Percentiles rank a stretch among this genome's conserved stretches.
Evolutionary conservation across 257 asterid genomes (phyloP).

Genomic region (Craterostigma plantagineum): DNA sequence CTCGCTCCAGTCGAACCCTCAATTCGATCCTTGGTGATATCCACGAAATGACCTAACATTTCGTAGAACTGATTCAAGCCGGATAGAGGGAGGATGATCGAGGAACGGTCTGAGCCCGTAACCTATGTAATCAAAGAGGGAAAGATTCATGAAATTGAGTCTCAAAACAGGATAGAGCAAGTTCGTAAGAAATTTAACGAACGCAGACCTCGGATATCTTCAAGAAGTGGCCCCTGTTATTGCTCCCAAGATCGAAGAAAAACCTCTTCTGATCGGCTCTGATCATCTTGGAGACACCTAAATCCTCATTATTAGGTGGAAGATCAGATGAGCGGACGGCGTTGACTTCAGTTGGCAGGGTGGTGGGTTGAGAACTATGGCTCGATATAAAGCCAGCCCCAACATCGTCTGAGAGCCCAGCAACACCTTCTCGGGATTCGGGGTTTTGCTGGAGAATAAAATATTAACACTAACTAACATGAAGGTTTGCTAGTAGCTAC

Average conservation of each 20-base stretch:
- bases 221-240: slow-evolving; percentile 88
- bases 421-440: slow-evolving; percentile 56
- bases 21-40: slow-evolving; percentile 66
- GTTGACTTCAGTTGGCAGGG: slow-evolving; percentile 37
- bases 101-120: slow-evolving; percentile 87
- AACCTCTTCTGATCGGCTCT: slow-evolving; percentile 93
- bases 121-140: slow-evolving; percentile 35
- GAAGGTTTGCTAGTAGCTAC: no score
- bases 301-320: slow-evolving; percentile 56
- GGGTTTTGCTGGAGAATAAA: slow-evolving; percentile 22
- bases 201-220: slow-evolving; percentile 82
- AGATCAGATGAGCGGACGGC: slow-evolving; percentile 50
- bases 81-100: slow-evolving; percentile 87
- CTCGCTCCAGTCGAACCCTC: slow-evolving; percentile 75
- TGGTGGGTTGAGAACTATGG: slow-evolving; percentile 62
- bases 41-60: slow-evolving; percentile 95
- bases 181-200: neutral
- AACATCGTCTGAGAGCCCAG: slow-evolving; percentile 91
- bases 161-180: no score
- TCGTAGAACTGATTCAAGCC: slow-evolving; percentile 87
- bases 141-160: no score
- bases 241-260: slow-evolving; percentile 94
- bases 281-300: slow-evolving; percentile 76
- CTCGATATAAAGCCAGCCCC: slow-evolving; percentile 97
- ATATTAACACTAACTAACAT: no score